A percentile compares a stretch with the other conserved stretches of the same genome.
Evolutionary conservation across 129 eudicot genomes (phyloP).

Genomic region (Centaurea solstitialis): DNA sequence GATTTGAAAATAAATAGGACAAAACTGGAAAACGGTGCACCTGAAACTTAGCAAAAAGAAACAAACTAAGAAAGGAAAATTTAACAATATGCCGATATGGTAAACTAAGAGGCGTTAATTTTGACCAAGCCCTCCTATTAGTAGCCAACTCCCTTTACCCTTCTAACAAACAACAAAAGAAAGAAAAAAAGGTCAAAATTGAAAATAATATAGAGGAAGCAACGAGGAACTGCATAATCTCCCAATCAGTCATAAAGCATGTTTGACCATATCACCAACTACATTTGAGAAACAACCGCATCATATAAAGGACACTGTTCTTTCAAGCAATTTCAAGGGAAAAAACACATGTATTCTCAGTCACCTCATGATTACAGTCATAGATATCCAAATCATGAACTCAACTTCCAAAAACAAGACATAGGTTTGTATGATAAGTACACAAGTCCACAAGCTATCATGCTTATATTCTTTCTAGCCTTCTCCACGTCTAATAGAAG

Average conservation of each 20-base stretch:
- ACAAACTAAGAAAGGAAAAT: background rate
- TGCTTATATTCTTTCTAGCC: background rate
- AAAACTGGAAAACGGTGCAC: constrained; percentile 4
- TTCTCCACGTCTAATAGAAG: background rate
- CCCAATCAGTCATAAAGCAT: background rate
- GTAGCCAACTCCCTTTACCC: background rate
- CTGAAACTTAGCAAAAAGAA: background rate
- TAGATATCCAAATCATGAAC: background rate
- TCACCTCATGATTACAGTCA: constrained; percentile 6
- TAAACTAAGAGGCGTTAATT: background rate
- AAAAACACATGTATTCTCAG: background rate
- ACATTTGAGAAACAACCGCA: background rate
- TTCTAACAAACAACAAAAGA: background rate
- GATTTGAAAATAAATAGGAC: background rate
- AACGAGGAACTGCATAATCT: background rate
- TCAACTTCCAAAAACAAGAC: background rate
- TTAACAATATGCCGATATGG: background rate
- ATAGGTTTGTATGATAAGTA: background rate
- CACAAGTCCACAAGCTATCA: background rate
- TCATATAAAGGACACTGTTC: background rate
- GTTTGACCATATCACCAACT: background rate
- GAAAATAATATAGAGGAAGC: background rate
- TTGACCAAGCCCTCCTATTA: constrained; percentile 1
- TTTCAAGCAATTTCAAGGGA: background rate
- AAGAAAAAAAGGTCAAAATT: no score